Conservation (phyloP, 1,139 yeast genomes). For the Neolecta irregularis region DNA sequence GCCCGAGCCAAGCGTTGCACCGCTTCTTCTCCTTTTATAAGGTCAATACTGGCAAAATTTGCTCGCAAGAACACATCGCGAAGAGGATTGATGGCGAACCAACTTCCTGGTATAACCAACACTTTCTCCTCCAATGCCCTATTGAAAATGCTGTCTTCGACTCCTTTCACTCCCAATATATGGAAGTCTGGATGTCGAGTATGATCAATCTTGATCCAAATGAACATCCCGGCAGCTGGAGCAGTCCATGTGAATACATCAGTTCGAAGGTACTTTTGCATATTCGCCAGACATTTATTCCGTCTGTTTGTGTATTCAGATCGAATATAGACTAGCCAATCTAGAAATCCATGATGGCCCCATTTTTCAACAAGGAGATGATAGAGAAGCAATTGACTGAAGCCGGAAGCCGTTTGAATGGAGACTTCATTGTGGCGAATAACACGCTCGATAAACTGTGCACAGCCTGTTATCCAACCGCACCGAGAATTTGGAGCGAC, state of each 20-base stretch:
- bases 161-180: constrained; percentile 38
- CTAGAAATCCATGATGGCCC: constrained; percentile 65
- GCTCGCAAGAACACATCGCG: constrained; percentile 23
- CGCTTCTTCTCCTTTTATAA: no score
- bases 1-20: no score
- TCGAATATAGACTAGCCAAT: constrained; percentile 80
- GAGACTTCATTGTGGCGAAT: constrained; percentile 67
- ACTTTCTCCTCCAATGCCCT: constrained; percentile 49
- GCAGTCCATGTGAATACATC: constrained; percentile 42
- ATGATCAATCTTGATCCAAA: constrained; percentile 62
- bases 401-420: constrained; percentile 70
- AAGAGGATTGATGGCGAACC: no score
- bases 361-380: constrained; percentile 49
- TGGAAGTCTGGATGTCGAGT: constrained; percentile 60
- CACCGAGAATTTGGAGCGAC: constrained; percentile 83
- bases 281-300: constrained; percentile 59
- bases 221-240: constrained; percentile 91
- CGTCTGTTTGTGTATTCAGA: constrained; percentile 65
- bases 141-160: constrained; percentile 54
- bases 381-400: constrained; percentile 54
- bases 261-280: constrained; percentile 44
- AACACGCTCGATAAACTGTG: constrained; percentile 46
- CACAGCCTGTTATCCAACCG: constrained; percentile 83
- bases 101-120: constrained; percentile 76
- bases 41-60: no score